A percentile compares a stretch with the other conserved stretches of the same genome.
phyloP scores from a whole-genome alignment of 768 basidiomycete genomes.

The Lenzites betulinus region DNA sequence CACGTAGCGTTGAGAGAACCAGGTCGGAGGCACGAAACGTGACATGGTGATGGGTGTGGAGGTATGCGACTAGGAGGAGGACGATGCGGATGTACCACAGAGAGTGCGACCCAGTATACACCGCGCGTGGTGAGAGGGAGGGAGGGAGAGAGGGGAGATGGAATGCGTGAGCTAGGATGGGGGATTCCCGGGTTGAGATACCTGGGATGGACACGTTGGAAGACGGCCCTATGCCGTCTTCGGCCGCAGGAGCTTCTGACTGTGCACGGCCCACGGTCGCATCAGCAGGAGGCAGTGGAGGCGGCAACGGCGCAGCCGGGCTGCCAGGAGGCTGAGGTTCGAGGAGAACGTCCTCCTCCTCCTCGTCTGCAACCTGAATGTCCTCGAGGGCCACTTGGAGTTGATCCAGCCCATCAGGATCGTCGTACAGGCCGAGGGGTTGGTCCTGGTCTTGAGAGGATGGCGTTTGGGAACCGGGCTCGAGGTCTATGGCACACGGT shows the following conservation, averaged over 20 bases:
- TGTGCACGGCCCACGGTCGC: too few species aligned
- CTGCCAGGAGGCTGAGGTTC: too few species aligned
- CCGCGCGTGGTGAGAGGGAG: background rate
- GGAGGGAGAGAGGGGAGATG: background rate
- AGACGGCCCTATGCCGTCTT: too few species aligned
- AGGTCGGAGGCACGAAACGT: background rate
- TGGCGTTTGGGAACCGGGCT: too few species aligned
- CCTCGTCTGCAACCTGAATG: too few species aligned
- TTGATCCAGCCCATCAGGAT: background rate
- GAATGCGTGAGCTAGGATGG: too few species aligned
- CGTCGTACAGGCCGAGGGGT: background rate
- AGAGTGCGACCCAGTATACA: background rate
- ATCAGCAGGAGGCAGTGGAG: too few species aligned
- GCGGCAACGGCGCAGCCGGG: too few species aligned
- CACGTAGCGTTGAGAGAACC: background rate
- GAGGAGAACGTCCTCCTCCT: too few species aligned
- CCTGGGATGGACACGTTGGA: background rate
- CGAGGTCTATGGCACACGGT: too few species aligned
- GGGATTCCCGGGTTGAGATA: too few species aligned
- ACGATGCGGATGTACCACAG: background rate
- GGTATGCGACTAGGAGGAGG: background rate
- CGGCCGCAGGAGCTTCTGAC: background rate
- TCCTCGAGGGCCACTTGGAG: background rate
- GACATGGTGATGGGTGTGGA: background rate
- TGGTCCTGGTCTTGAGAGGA: background rate